Percentiles rank a stretch among this genome's conserved stretches.
These are phyloP conservation scores for Coemansia sp. DNA, from an alignment of 192 early-diverging fungal species.

Conservation along the genomic window DNA sequence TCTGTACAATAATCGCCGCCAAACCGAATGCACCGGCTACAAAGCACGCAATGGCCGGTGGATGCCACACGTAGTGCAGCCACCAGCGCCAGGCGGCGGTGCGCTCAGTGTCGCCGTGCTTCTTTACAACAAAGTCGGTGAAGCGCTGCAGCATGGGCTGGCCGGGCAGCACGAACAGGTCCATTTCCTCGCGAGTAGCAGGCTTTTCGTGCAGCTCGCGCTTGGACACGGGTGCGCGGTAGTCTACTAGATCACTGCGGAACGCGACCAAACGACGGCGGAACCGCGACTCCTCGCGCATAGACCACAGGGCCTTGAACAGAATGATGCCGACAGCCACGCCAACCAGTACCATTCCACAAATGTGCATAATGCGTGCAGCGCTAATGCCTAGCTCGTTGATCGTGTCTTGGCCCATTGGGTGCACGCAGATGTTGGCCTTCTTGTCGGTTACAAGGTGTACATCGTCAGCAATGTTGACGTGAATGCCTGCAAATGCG, in stretches of 20 bases:
- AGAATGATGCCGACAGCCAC: constrained; percentile 16
- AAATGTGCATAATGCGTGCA: constrained; percentile 19
- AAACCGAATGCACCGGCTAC: constrained; percentile 41
- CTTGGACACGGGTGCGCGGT: constrained; percentile 14
- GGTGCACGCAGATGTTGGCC: constrained; percentile 19
- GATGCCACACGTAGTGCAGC: constrained; percentile 39
- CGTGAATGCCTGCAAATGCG: constrained; percentile 17
- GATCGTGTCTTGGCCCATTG: constrained; percentile 36
- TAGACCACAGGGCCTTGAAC: constrained; percentile 2
- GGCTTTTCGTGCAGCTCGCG: constrained; percentile 19
- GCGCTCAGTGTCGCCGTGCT: constrained; percentile 21
- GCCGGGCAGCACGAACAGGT: constrained; percentile 40
- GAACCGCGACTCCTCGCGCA: constrained; percentile 14
- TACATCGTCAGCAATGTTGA: constrained; percentile 21
- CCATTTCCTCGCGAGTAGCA: constrained; percentile 38
- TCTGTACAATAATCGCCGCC: constrained; percentile 23
- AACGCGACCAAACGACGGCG: constrained; percentile 27
- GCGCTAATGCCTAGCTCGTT: constrained; percentile 18
- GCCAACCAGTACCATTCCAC: constrained; percentile 23
- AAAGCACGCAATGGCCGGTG: constrained; percentile 51
- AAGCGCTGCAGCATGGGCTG: constrained; percentile 22
- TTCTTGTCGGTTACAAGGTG: constrained; percentile 21
- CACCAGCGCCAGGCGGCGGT: constrained; percentile 52
- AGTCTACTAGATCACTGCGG: constrained; percentile 32
- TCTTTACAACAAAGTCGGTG: constrained; percentile 14